phyloP scores from a whole-genome alignment of 495 filamentous ascomycete genomes.

The Podospora fimiseda region DNA sequence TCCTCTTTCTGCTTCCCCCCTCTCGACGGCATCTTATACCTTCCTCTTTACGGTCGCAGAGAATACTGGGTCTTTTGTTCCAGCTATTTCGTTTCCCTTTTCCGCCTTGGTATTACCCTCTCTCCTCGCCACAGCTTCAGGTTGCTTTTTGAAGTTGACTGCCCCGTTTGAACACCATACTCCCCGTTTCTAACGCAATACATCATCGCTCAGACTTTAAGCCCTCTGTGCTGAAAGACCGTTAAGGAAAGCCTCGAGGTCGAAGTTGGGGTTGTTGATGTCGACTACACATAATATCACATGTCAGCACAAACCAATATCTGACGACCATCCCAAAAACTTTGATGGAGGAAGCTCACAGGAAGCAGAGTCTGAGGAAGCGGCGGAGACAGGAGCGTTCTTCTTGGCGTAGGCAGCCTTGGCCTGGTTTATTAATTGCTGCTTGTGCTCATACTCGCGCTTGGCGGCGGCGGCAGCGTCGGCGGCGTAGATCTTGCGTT shows the following conservation, averaged over 20 bases:
- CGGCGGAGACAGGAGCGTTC: slow-evolving; percentile 57
- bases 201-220: neutral
- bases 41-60: neutral
- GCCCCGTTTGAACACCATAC: too few species aligned
- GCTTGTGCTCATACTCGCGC: slow-evolving; percentile 79
- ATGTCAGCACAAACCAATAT: neutral
- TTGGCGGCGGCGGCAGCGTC: slow-evolving; percentile 61
- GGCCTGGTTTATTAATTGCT: slow-evolving; percentile 79
- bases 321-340: too few species aligned
- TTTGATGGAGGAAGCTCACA: slow-evolving; percentile 33
- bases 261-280: slow-evolving; percentile 82
- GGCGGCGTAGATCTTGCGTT: slow-evolving; percentile 61
- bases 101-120: neutral
- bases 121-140: too few species aligned
- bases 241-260: slow-evolving; percentile 78
- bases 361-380: slow-evolving; percentile 49
- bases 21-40: too few species aligned
- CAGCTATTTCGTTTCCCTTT: neutral
- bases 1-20: neutral
- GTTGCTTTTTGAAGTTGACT: too few species aligned
- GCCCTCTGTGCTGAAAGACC: slow-evolving; percentile 32
- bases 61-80: neutral
- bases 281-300: slow-evolving; percentile 60
- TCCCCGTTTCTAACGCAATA: too few species aligned
- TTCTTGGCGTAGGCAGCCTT: slow-evolving; percentile 81